Base-by-base conservation (phyloP, 768 basidiomycete genomes). In the Saitozyma podzolica region DNA sequence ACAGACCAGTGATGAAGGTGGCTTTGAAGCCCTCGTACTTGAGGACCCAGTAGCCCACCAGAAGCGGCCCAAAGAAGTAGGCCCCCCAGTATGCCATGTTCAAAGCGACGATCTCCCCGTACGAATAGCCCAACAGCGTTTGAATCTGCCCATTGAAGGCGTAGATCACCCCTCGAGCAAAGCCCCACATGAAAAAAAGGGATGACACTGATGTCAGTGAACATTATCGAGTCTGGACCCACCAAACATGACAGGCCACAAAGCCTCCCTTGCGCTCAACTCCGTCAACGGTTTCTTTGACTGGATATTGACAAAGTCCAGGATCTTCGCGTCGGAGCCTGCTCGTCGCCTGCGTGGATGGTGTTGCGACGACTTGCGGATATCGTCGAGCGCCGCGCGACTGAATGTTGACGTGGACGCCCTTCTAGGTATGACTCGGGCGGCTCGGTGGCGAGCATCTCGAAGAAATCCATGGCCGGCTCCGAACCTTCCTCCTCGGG, bases 181-280 rank as follows among this genome's bases (percentile, higher is more conserved):
- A 75, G 8, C 77, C 77, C 77, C 77, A 78, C 10, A 75, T 41
- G 67, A 76, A 69, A 66, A 76, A 75, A 11, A 78, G 70, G 50
- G 56, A 67, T 8, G 72, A 71, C 6, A 73, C 74, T 70, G 60
- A 20, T 37, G 54, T 60, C 37, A 60, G 39, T 17, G 9, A 5
- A 42, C 8, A 7, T 19, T 7, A n/a, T 43, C n/a, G 29, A 5
- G 29, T 29, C 29, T 29, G 29, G 29, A 8, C 65, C 72, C 56
- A 76, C 75, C 70, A 53, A 73, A 75, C 41, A 72, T 29, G 20
- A 74, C 58, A 0, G 74, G 76, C 62, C 73, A 68, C 65, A 69
- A 70, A 8, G 74, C 74, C 56, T 77, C 76, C 20, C 54, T 63
- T 7, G 57, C 59, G 4, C 50, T 65, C 29, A 77, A 52, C 60